phyloP scores from a whole-genome alignment of 116 monocot genomes.

The Dioscorea cayenensis region DNA sequence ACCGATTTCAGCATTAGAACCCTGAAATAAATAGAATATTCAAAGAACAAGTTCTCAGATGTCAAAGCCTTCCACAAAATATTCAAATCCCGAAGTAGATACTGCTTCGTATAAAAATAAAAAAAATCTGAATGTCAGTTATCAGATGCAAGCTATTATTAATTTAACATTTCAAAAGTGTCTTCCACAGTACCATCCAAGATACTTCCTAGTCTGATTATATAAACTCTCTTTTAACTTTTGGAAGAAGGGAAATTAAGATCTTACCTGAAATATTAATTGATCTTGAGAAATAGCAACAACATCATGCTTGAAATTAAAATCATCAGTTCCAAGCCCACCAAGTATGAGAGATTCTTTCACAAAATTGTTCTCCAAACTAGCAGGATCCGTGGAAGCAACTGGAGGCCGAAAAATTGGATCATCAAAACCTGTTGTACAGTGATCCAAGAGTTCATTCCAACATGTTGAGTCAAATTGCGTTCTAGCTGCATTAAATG shows the following conservation, averaged over 20 bases:
- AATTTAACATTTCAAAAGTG: too few relatives aligned
- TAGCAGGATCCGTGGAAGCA: constrained; percentile 10
- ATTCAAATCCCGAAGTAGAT: neutral
- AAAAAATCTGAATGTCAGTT: too few relatives aligned
- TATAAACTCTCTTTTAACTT: neutral
- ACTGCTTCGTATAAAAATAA: too few relatives aligned
- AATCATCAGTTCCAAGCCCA: constrained; percentile 14
- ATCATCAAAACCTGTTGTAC: constrained; percentile 18
- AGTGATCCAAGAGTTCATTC: constrained; percentile 37
- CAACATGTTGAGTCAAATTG: constrained; percentile 39
- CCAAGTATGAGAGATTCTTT: constrained; percentile 13
- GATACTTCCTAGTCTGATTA: too few relatives aligned
- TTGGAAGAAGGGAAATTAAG: neutral
- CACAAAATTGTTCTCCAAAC: constrained; percentile 12
- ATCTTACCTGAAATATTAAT: constrained; percentile 37
- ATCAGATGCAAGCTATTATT: too few relatives aligned
- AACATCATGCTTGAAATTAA: constrained; percentile 15
- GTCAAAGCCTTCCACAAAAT: neutral
- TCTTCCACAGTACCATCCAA: too few relatives aligned
- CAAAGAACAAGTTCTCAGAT: neutral
- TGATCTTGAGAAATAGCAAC: constrained; percentile 14
- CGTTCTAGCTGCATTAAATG: constrained; percentile 27
- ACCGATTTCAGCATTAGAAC: constrained; percentile 21
- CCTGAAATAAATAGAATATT: constrained; percentile 16
- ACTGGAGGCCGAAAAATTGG: constrained; percentile 27